Evolutionary conservation across 129 eudicot species (phyloP).

Genomic region (Glebionis coronaria): DNA sequence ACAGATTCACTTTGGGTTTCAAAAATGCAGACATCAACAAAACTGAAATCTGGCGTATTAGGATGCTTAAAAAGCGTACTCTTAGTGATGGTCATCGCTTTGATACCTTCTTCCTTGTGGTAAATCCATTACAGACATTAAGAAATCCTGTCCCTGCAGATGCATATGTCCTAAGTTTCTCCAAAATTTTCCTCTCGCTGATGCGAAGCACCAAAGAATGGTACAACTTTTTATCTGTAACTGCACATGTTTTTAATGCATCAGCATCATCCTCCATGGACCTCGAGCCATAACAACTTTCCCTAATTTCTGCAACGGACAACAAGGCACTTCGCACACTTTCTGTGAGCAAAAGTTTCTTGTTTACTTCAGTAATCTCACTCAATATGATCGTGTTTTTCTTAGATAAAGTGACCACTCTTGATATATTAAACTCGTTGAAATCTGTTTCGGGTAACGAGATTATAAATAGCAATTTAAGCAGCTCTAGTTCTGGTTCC

Average conservation of each 20-base stretch:
- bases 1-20: background rate
- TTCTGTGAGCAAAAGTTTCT: conserved; percentile 45
- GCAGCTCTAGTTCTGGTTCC: conserved; percentile 76
- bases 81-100: conserved; percentile 17
- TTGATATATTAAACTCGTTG: background rate
- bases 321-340: conserved; percentile 53
- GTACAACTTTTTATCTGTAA: conserved; percentile 50
- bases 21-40: background rate
- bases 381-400: conserved; percentile 25
- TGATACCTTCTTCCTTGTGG: conserved; percentile 30
- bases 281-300: conserved; percentile 49
- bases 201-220: conserved; percentile 67
- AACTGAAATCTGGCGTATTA: background rate
- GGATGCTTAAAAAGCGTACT: background rate
- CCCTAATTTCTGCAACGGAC: conserved; percentile 57
- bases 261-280: conserved; percentile 49
- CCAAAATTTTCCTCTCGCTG: conserved; percentile 72
- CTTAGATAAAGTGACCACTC: conserved; percentile 9
- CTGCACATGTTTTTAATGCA: conserved; percentile 29
- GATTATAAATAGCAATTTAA: conserved; percentile 30
- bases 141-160: conserved; percentile 22
- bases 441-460: too few species aligned
- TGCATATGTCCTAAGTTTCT: conserved; percentile 65
- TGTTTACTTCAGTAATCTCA: conserved; percentile 35
- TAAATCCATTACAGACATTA: conserved; percentile 17